Evolutionary conservation across 495 filamentous ascomycete species (phyloP), one percentile per base, ranked within the genome.

Genomic region (Xylaria scruposa): DNA sequence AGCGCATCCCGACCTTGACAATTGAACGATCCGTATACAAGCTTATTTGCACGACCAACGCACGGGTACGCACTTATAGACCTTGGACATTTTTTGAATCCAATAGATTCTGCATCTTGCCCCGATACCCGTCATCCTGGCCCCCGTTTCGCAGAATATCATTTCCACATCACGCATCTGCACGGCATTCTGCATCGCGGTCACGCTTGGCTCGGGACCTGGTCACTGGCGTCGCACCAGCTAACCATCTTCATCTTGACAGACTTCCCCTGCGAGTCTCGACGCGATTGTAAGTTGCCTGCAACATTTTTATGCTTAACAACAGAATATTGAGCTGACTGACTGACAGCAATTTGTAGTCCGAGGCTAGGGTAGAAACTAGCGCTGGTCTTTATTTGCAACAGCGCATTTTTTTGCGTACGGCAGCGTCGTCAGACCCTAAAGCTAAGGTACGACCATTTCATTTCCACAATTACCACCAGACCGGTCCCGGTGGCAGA

Each of bases 61-160:
- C 44, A 72, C 67, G 73, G 74, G 73, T 73, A 78, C 70, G 70
- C 70, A 67, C 60, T 71, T 73, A n/a, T 38, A 67, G 74, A 75
- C 75, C 68, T 77, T 61, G 29, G 70, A 46, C 68, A 54, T 47
- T n/a, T n/a, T n/a, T n/a, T 29, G 36, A 53, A 70, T 56, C 76
- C 75, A 78, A 78, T 77, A 70, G 75, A 72, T 61, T 73, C 46
- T 63, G 21, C 38, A 65, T 56, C 29, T 21, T 42, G 26, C 72
- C 56, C 75, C 76, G 78, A 79, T n/a, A 72, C 69, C 73, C 51
- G 72, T 73, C 68, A 46, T 65, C 36, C 53, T 33, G 1, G 49
- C 62, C 66, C 61, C 21, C 33, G 8, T 15, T 64, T 38, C 44
- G 60, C 60, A 64, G 47, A 36, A 44, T 56, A 63, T 64, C 46